Evolutionary conservation across 2,329 filamentous ascomycete genomes (phyloP).

Genomic region (Neopestalotiopsis sp.): DNA sequence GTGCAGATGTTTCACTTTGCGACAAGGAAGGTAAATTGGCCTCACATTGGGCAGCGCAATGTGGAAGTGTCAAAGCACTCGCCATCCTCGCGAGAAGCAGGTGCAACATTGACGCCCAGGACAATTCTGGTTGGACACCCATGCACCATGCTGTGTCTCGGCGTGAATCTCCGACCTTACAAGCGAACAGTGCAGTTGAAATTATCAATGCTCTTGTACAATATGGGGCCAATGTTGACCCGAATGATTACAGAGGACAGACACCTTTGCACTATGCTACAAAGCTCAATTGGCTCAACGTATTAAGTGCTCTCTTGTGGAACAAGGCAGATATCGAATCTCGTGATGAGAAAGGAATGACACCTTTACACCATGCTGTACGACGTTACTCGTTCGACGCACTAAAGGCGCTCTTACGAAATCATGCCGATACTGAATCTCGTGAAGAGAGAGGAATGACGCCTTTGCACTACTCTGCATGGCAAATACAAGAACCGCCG

Average conservation of each 20-base stretch:
- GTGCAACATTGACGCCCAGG: neutral
- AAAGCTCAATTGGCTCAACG: neutral
- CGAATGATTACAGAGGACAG: neutral
- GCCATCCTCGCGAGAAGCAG: neutral
- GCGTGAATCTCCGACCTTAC: too few relatives aligned
- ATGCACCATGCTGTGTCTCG: neutral
- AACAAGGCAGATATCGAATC: neutral
- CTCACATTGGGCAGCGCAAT: neutral
- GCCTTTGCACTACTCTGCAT: too few relatives aligned
- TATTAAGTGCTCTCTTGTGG: neutral
- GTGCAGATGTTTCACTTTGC: neutral
- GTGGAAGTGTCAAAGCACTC: neutral
- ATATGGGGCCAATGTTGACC: too few relatives aligned
- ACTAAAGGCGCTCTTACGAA: neutral
- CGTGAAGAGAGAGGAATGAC: too few relatives aligned
- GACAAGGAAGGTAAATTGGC: neutral
- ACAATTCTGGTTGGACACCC: neutral
- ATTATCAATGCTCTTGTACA: too few relatives aligned
- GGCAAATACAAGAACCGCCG: neutral
- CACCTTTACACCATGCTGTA: constrained; percentile 20
- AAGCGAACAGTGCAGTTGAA: too few relatives aligned
- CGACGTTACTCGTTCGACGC: too few relatives aligned
- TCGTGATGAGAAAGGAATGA: neutral
- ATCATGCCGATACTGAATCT: neutral
- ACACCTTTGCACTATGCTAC: neutral